A percentile compares a stretch with the other conserved stretches of the same genome.
These are phyloP conservation scores for Parastagonospora nodorum DNA, from an alignment of 2,329 filamentous ascomycete species.

Conservation along the genomic window DNA sequence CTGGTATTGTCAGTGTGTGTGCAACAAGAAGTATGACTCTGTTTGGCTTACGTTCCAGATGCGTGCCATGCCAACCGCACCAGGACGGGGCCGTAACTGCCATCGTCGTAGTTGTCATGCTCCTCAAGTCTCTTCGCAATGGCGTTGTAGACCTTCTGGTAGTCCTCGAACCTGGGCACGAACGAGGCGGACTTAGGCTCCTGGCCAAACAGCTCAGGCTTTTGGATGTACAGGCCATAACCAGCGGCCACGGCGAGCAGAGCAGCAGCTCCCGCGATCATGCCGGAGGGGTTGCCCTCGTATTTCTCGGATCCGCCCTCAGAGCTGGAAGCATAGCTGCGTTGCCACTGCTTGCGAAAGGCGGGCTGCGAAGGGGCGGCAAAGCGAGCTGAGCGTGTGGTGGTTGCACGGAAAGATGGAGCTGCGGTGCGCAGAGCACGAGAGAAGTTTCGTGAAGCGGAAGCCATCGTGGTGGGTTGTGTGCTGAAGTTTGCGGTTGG, in stretches of 20 bases:
- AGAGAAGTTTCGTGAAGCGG: conserved; percentile 41
- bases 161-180: conserved; percentile 80
- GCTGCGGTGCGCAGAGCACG: conserved; percentile 48
- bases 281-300: conserved; percentile 57
- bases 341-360: conserved; percentile 78
- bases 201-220: conserved; percentile 52
- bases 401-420: conserved; percentile 61
- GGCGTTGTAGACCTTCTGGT: conserved; percentile 92
- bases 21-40: background rate
- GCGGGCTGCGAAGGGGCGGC: conserved; percentile 65
- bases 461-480: conserved; percentile 33
- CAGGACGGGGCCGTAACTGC: conserved; percentile 91
- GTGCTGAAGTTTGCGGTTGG: no score
- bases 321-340: conserved; percentile 70
- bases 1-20: conserved; percentile 22
- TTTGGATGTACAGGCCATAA: conserved; percentile 59
- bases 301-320: conserved; percentile 54
- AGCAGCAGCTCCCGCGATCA: conserved; percentile 40
- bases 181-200: conserved; percentile 57
- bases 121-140: conserved; percentile 81
- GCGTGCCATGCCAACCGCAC: conserved; percentile 93
- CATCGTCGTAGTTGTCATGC: conserved; percentile 94
- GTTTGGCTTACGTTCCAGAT: conserved; percentile 76
- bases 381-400: conserved; percentile 63
- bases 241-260: conserved; percentile 34